Evolutionary conservation across 805 yeast species (phyloP).

Genomic region (Torulaspora microellipsoides): DNA sequence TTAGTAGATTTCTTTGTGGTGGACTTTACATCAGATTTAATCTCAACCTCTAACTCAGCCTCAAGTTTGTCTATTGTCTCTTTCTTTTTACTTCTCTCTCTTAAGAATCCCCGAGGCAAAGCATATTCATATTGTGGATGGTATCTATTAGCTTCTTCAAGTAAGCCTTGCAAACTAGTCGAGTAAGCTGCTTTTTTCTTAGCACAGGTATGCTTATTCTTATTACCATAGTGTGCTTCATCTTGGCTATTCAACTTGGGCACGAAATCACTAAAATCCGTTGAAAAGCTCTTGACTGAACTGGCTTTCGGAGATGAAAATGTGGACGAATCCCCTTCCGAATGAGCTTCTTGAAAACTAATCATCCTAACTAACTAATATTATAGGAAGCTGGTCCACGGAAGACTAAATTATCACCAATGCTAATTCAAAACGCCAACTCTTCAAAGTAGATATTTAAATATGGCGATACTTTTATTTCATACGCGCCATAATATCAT

Average conservation of each 20-base stretch:
- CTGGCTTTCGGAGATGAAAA: conserved; percentile 3
- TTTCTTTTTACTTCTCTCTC: conserved; percentile 11
- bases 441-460: too few species aligned
- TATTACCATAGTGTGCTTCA: neutral
- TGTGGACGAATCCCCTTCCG: conserved; percentile 1
- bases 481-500: too few species aligned
- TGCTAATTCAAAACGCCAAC: too few species aligned
- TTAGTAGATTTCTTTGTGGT: too few species aligned
- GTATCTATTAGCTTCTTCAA: conserved; percentile 29
- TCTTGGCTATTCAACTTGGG: neutral
- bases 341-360: neutral
- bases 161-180: conserved; percentile 14
- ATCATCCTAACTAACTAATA: neutral
- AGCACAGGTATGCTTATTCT: neutral
- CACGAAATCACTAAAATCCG: conserved; percentile 1
- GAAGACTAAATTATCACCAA: too few species aligned
- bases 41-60: neutral
- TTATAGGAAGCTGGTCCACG: neutral
- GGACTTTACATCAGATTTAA: neutral
- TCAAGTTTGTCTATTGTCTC: neutral
- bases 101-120: conserved; percentile 25
- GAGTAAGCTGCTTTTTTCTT: conserved; percentile 2
- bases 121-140: conserved; percentile 25
- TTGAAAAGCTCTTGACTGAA: neutral
- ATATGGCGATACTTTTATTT: too few species aligned